phyloP scores from a whole-genome alignment of 371 early-diverging fungal species.

The Nosema granulosis region DNA sequence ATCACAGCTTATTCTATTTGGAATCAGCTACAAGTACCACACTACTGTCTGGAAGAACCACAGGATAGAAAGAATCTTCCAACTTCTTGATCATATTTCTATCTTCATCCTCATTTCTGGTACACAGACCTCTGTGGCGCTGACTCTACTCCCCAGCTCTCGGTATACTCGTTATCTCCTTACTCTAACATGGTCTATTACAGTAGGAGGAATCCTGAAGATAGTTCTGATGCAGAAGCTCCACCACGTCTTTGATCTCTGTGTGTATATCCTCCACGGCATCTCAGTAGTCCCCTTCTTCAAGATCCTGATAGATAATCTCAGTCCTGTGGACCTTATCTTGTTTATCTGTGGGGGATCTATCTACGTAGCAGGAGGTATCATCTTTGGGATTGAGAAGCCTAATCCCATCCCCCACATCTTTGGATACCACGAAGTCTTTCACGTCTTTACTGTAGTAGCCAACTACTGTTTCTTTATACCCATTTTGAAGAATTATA shows the following conservation, averaged over 20 bases:
- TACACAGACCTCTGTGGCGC: constrained; percentile 65
- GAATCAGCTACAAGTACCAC: constrained; percentile 66
- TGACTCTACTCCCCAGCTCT: constrained; percentile 30
- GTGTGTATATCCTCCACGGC: constrained; percentile 66
- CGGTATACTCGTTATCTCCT: constrained; percentile 20
- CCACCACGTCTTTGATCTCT: constrained; percentile 59
- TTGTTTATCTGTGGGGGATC: constrained; percentile 62
- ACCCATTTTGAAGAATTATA: constrained; percentile 57
- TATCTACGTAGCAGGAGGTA: constrained; percentile 65
- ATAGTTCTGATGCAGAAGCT: constrained; percentile 53
- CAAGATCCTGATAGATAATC: constrained; percentile 30
- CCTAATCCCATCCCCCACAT: constrained; percentile 65
- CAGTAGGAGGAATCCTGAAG: constrained; percentile 62
- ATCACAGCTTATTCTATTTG: constrained; percentile 65
- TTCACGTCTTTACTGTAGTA: constrained; percentile 65
- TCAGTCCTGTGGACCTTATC: constrained; percentile 24
- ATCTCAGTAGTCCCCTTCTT: constrained; percentile 59
- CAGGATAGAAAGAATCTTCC: constrained; percentile 43
- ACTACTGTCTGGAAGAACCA: constrained; percentile 54
- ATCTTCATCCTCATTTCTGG: constrained; percentile 67
- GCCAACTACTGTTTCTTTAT: constrained; percentile 65
- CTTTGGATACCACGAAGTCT: constrained; percentile 68
- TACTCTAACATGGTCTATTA: constrained; percentile 60
- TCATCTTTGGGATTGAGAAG: constrained; percentile 61
- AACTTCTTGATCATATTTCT: constrained; percentile 65